Conservation (phyloP, 164 flowering plant species). For the Malania oleifera region DNA sequence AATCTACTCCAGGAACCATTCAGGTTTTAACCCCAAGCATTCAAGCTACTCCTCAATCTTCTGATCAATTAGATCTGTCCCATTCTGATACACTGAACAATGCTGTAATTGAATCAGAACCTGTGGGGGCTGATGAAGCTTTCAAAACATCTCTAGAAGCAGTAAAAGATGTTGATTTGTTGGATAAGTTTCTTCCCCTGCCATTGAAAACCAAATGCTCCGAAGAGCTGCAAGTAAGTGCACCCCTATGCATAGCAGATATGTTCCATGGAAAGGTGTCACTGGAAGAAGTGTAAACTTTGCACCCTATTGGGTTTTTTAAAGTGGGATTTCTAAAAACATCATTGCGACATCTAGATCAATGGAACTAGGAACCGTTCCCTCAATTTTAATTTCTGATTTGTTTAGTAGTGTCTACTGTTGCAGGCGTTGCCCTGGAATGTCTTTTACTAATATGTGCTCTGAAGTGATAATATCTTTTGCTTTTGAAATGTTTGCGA, state of each 20-base stretch:
- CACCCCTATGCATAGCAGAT: background rate
- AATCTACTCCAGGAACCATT: constrained; percentile 29
- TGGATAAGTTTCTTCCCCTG: constrained; percentile 73
- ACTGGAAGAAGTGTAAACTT: too few relatives aligned
- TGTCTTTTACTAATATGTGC: too few relatives aligned
- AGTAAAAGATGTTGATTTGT: constrained; percentile 41
- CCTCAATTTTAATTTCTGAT: too few relatives aligned
- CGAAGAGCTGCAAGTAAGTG: constrained; percentile 76
- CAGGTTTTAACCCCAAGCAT: constrained; percentile 30
- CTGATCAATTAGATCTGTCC: constrained; percentile 34
- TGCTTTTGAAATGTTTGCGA: too few relatives aligned
- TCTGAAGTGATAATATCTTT: too few relatives aligned
- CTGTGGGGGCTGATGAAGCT: constrained; percentile 26
- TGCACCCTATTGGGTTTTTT: too few relatives aligned
- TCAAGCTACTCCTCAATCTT: constrained; percentile 35
- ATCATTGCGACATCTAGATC: too few relatives aligned
- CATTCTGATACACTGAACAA: constrained; percentile 25
- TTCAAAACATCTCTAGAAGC: constrained; percentile 27
- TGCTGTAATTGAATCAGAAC: constrained; percentile 29
- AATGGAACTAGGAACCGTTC: too few relatives aligned
- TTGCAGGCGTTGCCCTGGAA: too few relatives aligned
- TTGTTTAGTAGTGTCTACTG: too few relatives aligned
- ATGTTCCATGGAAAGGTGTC: background rate
- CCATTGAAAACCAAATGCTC: constrained; percentile 67
- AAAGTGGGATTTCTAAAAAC: too few relatives aligned